A percentile compares a stretch with the other conserved stretches of the same genome.
Conservation (phyloP, 2,329 filamentous ascomycete species). For the Nemania bipapillata region DNA sequence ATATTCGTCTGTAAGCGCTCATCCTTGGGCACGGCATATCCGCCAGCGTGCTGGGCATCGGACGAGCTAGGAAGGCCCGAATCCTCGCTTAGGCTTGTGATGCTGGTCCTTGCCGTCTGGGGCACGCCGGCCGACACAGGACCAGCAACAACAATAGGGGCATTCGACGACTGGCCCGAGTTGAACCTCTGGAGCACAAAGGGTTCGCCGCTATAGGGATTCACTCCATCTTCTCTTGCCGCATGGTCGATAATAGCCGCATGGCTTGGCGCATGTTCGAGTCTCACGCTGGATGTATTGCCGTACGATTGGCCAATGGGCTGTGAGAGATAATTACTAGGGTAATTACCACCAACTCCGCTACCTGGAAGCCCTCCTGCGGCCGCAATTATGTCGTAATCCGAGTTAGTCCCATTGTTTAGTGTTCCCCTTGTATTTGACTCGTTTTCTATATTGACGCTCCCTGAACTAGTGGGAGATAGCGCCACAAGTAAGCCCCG, state of each 20-base stretch:
- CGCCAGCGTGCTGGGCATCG: constrained; percentile 11
- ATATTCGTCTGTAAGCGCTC: constrained; percentile 15
- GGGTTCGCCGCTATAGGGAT: constrained; percentile 66
- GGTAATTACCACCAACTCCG: constrained; percentile 53
- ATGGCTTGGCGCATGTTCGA: constrained; percentile 62
- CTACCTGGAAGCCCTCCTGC: constrained; percentile 66
- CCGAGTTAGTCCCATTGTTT: constrained; percentile 49
- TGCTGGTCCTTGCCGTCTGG: constrained; percentile 37
- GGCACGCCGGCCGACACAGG: constrained; percentile 31
- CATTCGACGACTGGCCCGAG: constrained; percentile 36
- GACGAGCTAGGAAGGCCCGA: constrained; percentile 41
- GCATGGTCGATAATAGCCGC: constrained; percentile 63
- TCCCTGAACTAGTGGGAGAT: constrained; percentile 85
- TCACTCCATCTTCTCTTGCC: constrained; percentile 66
- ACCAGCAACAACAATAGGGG: constrained; percentile 40
- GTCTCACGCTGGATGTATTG: constrained; percentile 57
- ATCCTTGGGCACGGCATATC: constrained; percentile 2
- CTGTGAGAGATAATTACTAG: constrained; percentile 39
- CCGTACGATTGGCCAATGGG: constrained; percentile 57
- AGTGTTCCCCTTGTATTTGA: constrained; percentile 41
- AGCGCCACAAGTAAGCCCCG: constrained; percentile 82
- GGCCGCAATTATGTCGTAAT: constrained; percentile 69
- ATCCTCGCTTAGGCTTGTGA: constrained; percentile 39
- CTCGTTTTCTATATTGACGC: constrained; percentile 59
- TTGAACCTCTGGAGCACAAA: constrained; percentile 42